Evolutionary conservation across 257 asterid genomes (phyloP), one percentile per base, ranked within the genome.

Genomic region (Paulownia fortunei): DNA sequence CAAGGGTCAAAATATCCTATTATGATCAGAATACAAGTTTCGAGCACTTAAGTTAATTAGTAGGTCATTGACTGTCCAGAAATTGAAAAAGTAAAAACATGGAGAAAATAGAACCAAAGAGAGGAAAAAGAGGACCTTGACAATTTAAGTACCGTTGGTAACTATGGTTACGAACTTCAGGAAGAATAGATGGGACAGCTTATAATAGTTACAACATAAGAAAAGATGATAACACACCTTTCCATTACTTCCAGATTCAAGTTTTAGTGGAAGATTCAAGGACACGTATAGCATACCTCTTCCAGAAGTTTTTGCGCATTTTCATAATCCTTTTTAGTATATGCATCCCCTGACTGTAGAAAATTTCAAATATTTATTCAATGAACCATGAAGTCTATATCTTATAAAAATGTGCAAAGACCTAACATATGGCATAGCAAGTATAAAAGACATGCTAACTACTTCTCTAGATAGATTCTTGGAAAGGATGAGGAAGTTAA

Each of bases 321-420:
- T 52, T 67, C 88, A 32, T 47, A 63, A 61, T 92, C 96, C 70
- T 75, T 59, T 55, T 79, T 76, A 66, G 46, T 56, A 58, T 77
- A 84, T 18, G 96, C 97, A 59, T 86, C 94, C 71, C 64, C 74
- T 80, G 97, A 92, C 98, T 94, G 90, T 68, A 79, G 59, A 78
- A 46, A 80, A 65, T 12, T 6, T 23, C 41, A 68, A 49, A 69
- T 62, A 18, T 24, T 54, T 69, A 74, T 42, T 54, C 55, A 71
- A 39, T 51, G 76, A 84, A 72, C 62, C n/a, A 1, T 19, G 6
- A 52, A 68, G 64, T 34, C 21, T 21, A 42, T 27, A 68, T 67
- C 44, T 44, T 39, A 51, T 58, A 39, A 74, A 58, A 30, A 44
- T 64, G 5, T 5, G 59, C 30, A n/a, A n/a, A 70, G 54, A 54